Percentiles rank a stretch among this genome's conserved stretches.
Evolutionary conservation across 306 rosid genomes (phyloP).

Genomic region (Benincasa hispida): DNA sequence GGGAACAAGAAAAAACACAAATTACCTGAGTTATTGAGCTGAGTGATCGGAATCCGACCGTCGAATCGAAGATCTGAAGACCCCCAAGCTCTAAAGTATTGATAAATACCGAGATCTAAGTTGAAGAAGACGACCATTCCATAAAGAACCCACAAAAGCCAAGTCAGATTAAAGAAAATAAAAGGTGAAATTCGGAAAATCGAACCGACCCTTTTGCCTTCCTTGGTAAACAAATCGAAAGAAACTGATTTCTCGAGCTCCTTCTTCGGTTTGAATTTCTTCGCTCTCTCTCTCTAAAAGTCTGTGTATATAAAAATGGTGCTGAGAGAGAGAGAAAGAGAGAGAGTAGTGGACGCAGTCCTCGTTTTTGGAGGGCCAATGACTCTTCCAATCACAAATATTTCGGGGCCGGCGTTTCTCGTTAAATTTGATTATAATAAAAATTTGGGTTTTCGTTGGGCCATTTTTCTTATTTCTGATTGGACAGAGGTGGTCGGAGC

Average conservation of each 20-base stretch:
- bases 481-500: neutral
- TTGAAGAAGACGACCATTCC: neutral
- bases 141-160: neutral
- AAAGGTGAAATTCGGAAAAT: neutral
- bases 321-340: neutral
- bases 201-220: neutral
- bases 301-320: slow-evolving; percentile 4
- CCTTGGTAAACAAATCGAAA: neutral
- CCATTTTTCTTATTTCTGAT: neutral
- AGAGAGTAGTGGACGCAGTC: slow-evolving; percentile 7
- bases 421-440: neutral
- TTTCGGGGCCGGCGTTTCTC: slow-evolving; percentile 13
- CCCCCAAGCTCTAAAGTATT: neutral
- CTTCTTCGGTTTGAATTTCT: neutral
- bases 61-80: slow-evolving; percentile 3
- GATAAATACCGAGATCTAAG: neutral
- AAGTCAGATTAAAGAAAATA: neutral
- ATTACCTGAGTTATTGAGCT: slow-evolving; percentile 1
- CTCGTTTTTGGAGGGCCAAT: slow-evolving; percentile 5
- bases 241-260: neutral
- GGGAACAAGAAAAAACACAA: neutral
- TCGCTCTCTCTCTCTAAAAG: neutral
- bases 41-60: slow-evolving; percentile 5
- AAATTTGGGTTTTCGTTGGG: neutral
- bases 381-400: slow-evolving; percentile 7